Percentiles rank a stretch among this genome's conserved stretches.
phyloP scores from a whole-genome alignment of 139 green algal species.

The Monoraphidium neglectum region DNA sequence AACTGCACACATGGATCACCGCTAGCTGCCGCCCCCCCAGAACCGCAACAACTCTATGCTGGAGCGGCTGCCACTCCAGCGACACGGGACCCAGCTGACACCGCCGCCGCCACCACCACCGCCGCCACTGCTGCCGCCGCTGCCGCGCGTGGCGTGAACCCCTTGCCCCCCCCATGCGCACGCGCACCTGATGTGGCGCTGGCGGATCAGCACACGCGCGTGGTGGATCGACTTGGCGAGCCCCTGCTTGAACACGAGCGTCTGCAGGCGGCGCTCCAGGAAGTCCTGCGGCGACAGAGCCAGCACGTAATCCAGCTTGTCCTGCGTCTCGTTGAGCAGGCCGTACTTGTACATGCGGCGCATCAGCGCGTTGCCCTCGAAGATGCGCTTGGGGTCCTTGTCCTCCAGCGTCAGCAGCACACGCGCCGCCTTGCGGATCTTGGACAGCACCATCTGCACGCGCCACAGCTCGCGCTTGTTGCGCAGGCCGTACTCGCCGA shows the following conservation, averaged over 20 bases:
- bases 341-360: constrained; percentile 97
- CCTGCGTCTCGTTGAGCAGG: constrained; percentile 93
- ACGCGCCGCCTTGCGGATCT: constrained; percentile 93
- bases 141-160: too few species aligned
- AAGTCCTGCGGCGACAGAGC: constrained; percentile 89
- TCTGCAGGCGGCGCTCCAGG: constrained; percentile 93
- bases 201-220: constrained; percentile 96
- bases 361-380: constrained; percentile 96
- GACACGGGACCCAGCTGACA: too few species aligned
- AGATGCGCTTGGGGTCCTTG: constrained; percentile 95
- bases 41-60: too few species aligned
- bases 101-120: too few species aligned
- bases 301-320: constrained; percentile 99
- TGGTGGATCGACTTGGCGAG: constrained; percentile 99
- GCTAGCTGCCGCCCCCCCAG: too few species aligned
- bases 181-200: constrained; percentile 94
- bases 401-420: constrained; percentile 97
- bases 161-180: too few species aligned
- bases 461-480: constrained; percentile 99
- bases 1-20: too few species aligned
- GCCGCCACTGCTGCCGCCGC: too few species aligned
- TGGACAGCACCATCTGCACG: constrained; percentile 91
- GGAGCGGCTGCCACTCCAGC: too few species aligned
- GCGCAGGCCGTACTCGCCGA: constrained; percentile 98
- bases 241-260: constrained; percentile 99